Percentiles rank a stretch among this genome's conserved stretches.
Conservation (phyloP, 805 yeast genomes). For the Cyberlindnera amylophila region DNA sequence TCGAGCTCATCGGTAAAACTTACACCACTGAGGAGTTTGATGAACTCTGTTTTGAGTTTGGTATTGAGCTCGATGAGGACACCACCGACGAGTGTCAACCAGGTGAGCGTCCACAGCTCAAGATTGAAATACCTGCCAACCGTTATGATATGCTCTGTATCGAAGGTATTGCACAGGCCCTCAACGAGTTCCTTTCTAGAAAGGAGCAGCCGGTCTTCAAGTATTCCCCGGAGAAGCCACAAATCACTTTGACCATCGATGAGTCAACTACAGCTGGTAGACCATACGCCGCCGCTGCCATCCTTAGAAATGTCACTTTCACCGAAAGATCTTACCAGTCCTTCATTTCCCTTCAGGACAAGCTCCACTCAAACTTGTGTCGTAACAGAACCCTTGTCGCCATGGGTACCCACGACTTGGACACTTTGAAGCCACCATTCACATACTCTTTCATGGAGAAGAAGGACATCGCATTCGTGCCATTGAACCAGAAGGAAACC, state of each 20-base stretch:
- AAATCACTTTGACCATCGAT: constrained; percentile 63
- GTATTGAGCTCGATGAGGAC: constrained; percentile 97
- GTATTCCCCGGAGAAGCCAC: constrained; percentile 58
- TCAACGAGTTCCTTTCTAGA: constrained; percentile 84
- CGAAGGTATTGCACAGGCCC: constrained; percentile 95
- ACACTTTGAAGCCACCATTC: constrained; percentile 76
- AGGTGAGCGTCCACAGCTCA: constrained; percentile 94
- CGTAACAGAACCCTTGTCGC: constrained; percentile 97
- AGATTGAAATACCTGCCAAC: constrained; percentile 97
- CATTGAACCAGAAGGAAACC: constrained; percentile 65
- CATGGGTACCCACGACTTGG: constrained; percentile 96
- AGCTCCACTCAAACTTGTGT: constrained; percentile 90
- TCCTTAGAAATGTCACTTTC: constrained; percentile 78
- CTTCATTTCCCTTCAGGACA: constrained; percentile 93
- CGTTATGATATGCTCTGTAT: constrained; percentile 97
- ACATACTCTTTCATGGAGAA: constrained; percentile 84
- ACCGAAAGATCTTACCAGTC: constrained; percentile 87
- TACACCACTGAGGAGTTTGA: constrained; percentile 90
- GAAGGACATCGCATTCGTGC: constrained; percentile 66
- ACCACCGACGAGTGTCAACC: constrained; percentile 71
- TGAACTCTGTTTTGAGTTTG: constrained; percentile 95
- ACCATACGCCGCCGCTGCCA: constrained; percentile 95
- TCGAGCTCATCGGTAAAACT: constrained; percentile 64
- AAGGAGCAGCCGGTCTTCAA: constrained; percentile 61
- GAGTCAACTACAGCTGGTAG: constrained; percentile 71